Base-by-base conservation (phyloP, 2,329 filamentous ascomycete species). In the Thelonectria olida region DNA sequence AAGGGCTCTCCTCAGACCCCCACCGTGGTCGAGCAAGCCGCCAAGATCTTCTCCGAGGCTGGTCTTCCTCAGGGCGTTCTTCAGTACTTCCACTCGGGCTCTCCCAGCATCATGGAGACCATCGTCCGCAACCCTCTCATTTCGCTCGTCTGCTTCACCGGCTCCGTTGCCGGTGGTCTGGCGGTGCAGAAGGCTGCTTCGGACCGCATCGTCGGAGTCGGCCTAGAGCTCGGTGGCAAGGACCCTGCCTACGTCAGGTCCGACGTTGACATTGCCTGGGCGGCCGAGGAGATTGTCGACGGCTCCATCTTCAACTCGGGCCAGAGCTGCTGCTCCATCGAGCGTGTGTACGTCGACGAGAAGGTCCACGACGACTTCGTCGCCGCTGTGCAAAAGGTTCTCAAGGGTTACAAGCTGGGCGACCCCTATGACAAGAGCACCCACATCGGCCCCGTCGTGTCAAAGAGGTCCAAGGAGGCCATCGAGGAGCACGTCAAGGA, bases 241-340 rank as follows among this genome's bases (percentile, higher is more conserved):
- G 95, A 98, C 75, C 92, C 95, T 5, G 95, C 95, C 22, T 98
- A 97, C 73, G 85, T 98, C 55, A 85, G 95, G 62, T 82, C 82
- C 7, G 95, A 98, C 72, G 93, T 97, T 2, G 93, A 98, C 74
- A 79, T 97, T 48, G 88, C 88, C 48, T 97, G 94, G 95, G 94
- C 91, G 1, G 95, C 95, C 0, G 93, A 92, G 68, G 93, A 97
- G 79, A 96, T 98, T 71, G 93, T 98, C 13, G 95, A 98, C 70
- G 95, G 95, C 19, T 90, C 93, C n/a, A 84, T 98, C 58, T 98
- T 98, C 84, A 98, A 98, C 81, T 97, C 94, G 52, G 95, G 95
- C n/a, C 95, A 98, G 82, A 97, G 93, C 75, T 98, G 95, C 83
- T 98, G 95, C 79, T 92, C 93, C 22, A 84, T 98, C 54, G 95